phyloP scores from a whole-genome alignment of 495 filamentous ascomycete species.

The Chaetomidium leptoderma region DNA sequence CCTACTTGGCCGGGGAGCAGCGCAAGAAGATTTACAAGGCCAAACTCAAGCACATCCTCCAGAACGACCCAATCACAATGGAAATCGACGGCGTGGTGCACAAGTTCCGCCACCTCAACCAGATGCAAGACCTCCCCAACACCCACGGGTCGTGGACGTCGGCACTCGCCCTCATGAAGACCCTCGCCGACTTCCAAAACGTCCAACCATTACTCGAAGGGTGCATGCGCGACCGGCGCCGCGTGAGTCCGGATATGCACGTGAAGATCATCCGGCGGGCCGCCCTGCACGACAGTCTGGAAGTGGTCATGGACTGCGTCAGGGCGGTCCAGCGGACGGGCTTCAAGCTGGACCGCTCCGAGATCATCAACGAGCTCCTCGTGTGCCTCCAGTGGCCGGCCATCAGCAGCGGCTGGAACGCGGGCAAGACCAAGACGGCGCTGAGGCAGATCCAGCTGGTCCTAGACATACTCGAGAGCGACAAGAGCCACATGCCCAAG shows the following conservation, averaged over 20 bases:
- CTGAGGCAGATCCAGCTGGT: slow-evolving; percentile 47
- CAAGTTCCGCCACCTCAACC: slow-evolving; percentile 49
- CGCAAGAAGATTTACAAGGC: slow-evolving; percentile 50
- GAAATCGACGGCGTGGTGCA: slow-evolving; percentile 56
- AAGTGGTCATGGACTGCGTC: slow-evolving; percentile 52
- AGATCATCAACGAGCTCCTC: slow-evolving; percentile 47
- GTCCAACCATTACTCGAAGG: slow-evolving; percentile 56
- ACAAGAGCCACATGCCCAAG: slow-evolving; percentile 36
- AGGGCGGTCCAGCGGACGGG: slow-evolving; percentile 46
- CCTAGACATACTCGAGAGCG: slow-evolving; percentile 48
- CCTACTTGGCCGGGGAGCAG: slow-evolving; percentile 53
- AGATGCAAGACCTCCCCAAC: slow-evolving; percentile 30
- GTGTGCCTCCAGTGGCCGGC: slow-evolving; percentile 48
- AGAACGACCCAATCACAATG: slow-evolving; percentile 56
- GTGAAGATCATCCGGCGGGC: slow-evolving; percentile 43
- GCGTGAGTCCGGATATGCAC: slow-evolving; percentile 29
- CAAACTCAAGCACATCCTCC: slow-evolving; percentile 49
- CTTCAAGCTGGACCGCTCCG: slow-evolving; percentile 43
- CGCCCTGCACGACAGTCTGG: slow-evolving; percentile 37
- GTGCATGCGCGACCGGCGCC: slow-evolving; percentile 35
- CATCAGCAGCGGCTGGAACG: slow-evolving; percentile 39
- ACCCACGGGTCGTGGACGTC: slow-evolving; percentile 35
- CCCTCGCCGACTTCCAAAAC: slow-evolving; percentile 56
- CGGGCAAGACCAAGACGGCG: slow-evolving; percentile 32
- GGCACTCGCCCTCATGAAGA: slow-evolving; percentile 50